Evolutionary conservation across 306 rosid genomes (phyloP).

Genomic region (Fragaria vesca): DNA sequence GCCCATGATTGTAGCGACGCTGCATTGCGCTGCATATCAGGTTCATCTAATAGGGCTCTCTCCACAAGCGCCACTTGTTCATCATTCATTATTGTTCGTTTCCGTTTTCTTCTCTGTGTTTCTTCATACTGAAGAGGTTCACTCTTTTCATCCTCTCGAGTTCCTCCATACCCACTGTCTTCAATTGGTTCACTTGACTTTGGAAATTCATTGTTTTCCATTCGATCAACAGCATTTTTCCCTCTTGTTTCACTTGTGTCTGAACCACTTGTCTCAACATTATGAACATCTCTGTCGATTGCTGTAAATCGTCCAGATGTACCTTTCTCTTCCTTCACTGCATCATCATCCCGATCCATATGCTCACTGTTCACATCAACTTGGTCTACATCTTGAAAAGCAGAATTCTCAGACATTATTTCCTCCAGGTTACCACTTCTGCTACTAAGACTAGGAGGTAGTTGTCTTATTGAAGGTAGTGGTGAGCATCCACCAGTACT

Average conservation of each 20-base stretch:
- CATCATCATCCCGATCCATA: slow-evolving; percentile 43
- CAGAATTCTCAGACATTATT: slow-evolving; percentile 71
- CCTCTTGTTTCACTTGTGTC: slow-evolving; percentile 76
- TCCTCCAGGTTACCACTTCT: slow-evolving; percentile 56
- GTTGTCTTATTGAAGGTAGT: slow-evolving; percentile 47
- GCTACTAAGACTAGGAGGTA: slow-evolving; percentile 37
- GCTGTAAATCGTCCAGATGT: slow-evolving; percentile 47
- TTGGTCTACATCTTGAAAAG: slow-evolving; percentile 50
- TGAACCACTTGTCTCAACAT: slow-evolving; percentile 87
- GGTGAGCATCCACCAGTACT: slow-evolving; percentile 51
- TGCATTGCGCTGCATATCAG: slow-evolving; percentile 91
- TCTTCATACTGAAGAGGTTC: slow-evolving; percentile 53
- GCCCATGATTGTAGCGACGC: slow-evolving; percentile 75
- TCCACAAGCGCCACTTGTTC: slow-evolving; percentile 63
- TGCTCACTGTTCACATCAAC: slow-evolving; percentile 43
- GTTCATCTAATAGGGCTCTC: slow-evolving; percentile 77
- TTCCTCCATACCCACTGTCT: slow-evolving; percentile 48
- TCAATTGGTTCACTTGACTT: slow-evolving; percentile 45
- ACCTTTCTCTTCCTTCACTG: slow-evolving; percentile 49
- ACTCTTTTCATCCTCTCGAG: slow-evolving; percentile 64
- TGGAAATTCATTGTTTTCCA: slow-evolving; percentile 44
- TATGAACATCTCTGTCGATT: slow-evolving; percentile 55
- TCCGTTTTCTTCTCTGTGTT: slow-evolving; percentile 74
- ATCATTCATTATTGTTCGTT: slow-evolving; percentile 91
- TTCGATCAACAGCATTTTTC: slow-evolving; percentile 49